Evolutionary conservation across 1,139 yeast genomes (phyloP), one percentile per base, ranked within the genome.

Genomic region (Diutina siamensis): DNA sequence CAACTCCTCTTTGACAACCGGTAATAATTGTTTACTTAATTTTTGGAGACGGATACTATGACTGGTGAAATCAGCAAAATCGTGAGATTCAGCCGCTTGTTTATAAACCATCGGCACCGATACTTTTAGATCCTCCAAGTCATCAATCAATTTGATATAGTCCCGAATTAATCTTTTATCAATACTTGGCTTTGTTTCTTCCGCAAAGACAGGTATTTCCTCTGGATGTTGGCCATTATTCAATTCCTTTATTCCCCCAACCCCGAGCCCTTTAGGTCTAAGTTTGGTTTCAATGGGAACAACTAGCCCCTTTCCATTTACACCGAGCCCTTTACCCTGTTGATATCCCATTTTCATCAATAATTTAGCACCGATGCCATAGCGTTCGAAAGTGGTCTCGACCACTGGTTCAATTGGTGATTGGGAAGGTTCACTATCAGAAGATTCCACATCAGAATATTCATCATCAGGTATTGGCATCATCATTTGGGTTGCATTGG

Each of bases 341-440:
- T 72, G 71, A 59, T 87, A 89, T 0, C 98, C 98, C 97, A 92
- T 89, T 53, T 79, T 74, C 56, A 78, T 71, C 68, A 92, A 61
- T 46, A 92, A 65, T 46, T 74, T 65, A 2, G 96, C 96, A 33
- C 97, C 98, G 42, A 87, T 76, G 9, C 98, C 97, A 56, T 88
- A 89, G 47, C 57, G 56, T 20, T 50, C 21, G 17, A 22, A 35
- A 15, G 32, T 21, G 1, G 35, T 13, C 12, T 35, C 27, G 22
- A 35, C 38, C 13, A 13, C 22, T 3, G 38, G 13, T 22, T 21
- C 28, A 20, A 13, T 5, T 20, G 9, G 25, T 3, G 5, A 9
- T 13, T 35, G n/a, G 28, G 28, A 10, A 25, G 20, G 13, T 15
- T 36, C 40, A 12, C 28, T 15, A 12, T 42, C 20, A 38, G 19